phyloP scores from a whole-genome alignment of 164 flowering plant species.

The Kingdonia uniflora region DNA sequence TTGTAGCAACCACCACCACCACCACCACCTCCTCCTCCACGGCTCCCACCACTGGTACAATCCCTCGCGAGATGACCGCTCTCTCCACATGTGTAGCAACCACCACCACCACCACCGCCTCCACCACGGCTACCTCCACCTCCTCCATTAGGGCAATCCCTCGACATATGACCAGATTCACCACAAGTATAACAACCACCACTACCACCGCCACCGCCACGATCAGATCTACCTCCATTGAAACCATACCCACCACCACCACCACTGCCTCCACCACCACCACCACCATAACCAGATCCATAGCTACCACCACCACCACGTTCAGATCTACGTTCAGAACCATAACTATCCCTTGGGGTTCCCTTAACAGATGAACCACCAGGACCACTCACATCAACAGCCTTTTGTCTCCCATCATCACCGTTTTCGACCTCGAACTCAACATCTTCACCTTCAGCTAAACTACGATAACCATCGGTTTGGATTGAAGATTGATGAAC shows the following conservation, averaged over 20 bases:
- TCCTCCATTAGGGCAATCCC: not conserved
- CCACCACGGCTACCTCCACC: constrained; percentile 1
- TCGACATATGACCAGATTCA: not conserved
- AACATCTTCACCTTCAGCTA: constrained; percentile 41
- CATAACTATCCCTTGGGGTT: constrained; percentile 3
- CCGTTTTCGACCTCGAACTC: constrained; percentile 37
- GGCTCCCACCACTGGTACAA: constrained; percentile 8
- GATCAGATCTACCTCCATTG: constrained; percentile 16
- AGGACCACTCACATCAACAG: constrained; percentile 56
- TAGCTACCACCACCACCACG: constrained; percentile 9
- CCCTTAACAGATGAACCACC: constrained; percentile 26
- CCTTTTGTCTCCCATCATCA: constrained; percentile 40
- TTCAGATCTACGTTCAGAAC: constrained; percentile 16
- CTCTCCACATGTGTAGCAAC: constrained; percentile 26
- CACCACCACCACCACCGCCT: constrained; percentile 14
- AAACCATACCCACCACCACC: constrained; percentile 14
- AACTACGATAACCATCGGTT: constrained; percentile 49
- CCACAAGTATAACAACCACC: not conserved
- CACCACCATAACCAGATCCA: constrained; percentile 10
- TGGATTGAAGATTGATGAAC: constrained; percentile 62
- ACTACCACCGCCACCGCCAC: constrained; percentile 4
- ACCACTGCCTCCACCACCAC: constrained; percentile 13
- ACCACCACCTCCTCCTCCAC: not conserved
- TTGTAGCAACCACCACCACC: constrained; percentile 22
- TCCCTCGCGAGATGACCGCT: constrained; percentile 38